A percentile compares a stretch with the other conserved stretches of the same genome.
phyloP scores from a whole-genome alignment of 78 protist species.

The Dictyostelium brefeldianum region DNA sequence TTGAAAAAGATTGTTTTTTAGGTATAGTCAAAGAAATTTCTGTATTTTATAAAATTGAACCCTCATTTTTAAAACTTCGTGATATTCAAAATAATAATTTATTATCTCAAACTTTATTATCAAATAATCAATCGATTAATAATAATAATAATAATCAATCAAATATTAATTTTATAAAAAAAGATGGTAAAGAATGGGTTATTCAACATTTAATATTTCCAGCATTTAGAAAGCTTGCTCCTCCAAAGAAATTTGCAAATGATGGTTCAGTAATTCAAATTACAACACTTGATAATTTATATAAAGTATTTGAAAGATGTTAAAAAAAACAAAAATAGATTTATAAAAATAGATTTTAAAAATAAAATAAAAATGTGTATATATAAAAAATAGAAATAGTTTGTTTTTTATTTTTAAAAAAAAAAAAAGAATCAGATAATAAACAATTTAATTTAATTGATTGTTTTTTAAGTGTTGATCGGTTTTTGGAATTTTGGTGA shows the following conservation, averaged over 20 bases:
- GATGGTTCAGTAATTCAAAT: conserved; percentile 87
- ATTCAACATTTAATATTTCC: conserved; percentile 88
- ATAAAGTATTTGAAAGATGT: conserved; percentile 92
- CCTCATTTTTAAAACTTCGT: conserved; percentile 26
- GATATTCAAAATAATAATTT: not conserved
- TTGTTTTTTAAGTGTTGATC: not conserved
- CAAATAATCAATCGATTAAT: not conserved
- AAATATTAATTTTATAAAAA: not conserved
- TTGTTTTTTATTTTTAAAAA: not conserved
- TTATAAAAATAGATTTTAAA: not conserved
- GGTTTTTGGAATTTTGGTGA: not conserved
- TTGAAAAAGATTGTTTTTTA: conserved; percentile 81
- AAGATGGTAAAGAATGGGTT: conserved; percentile 73
- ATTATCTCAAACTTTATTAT: not conserved
- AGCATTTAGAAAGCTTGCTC: conserved; percentile 33
- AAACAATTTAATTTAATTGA: not conserved
- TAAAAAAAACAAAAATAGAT: conserved; percentile 24
- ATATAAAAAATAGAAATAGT: not conserved
- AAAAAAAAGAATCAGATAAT: not conserved
- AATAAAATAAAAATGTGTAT: not conserved
- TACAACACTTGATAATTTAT: conserved; percentile 84
- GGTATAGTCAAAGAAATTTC: conserved; percentile 65
- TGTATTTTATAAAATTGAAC: conserved; percentile 60
- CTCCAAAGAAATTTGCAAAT: conserved; percentile 80
- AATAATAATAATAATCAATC: not conserved